Conservation (phyloP, 2,329 filamentous ascomycete species). For the Chrysoporthe deuterocubensis region DNA sequence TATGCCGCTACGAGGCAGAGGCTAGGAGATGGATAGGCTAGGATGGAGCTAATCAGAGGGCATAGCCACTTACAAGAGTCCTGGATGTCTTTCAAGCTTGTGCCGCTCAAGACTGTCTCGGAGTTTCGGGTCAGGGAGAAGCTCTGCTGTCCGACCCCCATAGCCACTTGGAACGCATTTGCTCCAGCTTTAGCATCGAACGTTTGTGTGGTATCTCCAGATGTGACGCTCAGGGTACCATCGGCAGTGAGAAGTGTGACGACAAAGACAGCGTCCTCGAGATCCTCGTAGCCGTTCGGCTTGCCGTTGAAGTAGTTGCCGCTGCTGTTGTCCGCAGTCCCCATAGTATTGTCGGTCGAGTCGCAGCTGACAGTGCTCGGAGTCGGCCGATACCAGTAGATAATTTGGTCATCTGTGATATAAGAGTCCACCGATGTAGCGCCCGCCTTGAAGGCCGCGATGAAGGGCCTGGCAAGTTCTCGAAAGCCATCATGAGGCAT, state of each 20-base stretch:
- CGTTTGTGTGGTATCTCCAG: constrained; percentile 46
- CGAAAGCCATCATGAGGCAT: constrained; percentile 56
- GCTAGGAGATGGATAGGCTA: background rate
- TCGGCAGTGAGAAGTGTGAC: constrained; percentile 52
- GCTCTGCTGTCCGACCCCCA: constrained; percentile 52
- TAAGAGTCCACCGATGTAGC: constrained; percentile 40
- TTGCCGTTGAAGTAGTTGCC: constrained; percentile 58
- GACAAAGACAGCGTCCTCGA: constrained; percentile 57
- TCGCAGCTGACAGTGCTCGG: constrained; percentile 52
- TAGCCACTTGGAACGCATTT: constrained; percentile 47
- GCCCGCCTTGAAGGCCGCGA: constrained; percentile 56
- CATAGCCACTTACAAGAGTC: constrained; percentile 42
- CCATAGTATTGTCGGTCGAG: constrained; percentile 54
- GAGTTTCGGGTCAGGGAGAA: constrained; percentile 51
- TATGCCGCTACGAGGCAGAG: background rate
- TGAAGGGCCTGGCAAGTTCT: constrained; percentile 58
- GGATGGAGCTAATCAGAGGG: too few relatives aligned
- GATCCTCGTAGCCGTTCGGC: constrained; percentile 53
- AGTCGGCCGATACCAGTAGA: constrained; percentile 62
- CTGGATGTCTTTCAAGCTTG: constrained; percentile 53
- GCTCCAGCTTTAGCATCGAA: constrained; percentile 53
- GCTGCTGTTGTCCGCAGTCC: constrained; percentile 47
- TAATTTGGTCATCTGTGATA: constrained; percentile 52
- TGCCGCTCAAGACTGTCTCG: constrained; percentile 48
- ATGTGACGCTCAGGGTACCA: constrained; percentile 50